Evolutionary conservation across 2,329 filamentous ascomycete species (phyloP), one percentile per base, ranked within the genome.

Genomic region (Alternaria rosae): DNA sequence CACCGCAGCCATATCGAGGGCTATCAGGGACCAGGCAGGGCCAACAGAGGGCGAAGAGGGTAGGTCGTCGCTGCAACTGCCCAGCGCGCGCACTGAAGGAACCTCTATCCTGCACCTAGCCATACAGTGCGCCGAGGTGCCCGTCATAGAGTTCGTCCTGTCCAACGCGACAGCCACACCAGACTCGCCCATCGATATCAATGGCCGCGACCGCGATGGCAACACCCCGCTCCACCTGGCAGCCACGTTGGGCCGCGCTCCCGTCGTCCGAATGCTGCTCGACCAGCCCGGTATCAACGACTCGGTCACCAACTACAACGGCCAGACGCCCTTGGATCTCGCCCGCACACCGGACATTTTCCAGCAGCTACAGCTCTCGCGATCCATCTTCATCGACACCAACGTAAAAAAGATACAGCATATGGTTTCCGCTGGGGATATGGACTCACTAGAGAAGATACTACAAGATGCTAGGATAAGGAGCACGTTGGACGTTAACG

Each of bases 301-400:
- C 77, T 90, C 93, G 7, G 84, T 96, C 51, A 84, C 90, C 57
- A 99, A 99, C 81, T 89, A 90, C 73, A 89, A 92, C 59, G 93
- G 93, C 55, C 93, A 94, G 73, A 87, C 93, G 5, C 90, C 95
- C 6, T 87, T 98, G 9, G 95, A 99, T 73, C 84, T 97, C 43
- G 93, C 95, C 5, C 89, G 94, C 41, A 97, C 90, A 25, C 93
- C 95, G 1, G 94, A 98, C 17, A 97, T 98, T 59, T 98, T 97
- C 82, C 94, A 98, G 80, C 90, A 94, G 74, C 85, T 99, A 54
- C 95, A 99, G 79, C 88, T 98, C 15, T 90, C 93, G 9, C 88
- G 94, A 45, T 97, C 94, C 5, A 84, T 97, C 53, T 98, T 94
- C 78, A 90, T 96, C 58, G 95, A 99, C 73, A 86, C 86, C 66